Evolutionary conservation across 106 monocot species (phyloP).

Genomic region (Allium cepa): DNA sequence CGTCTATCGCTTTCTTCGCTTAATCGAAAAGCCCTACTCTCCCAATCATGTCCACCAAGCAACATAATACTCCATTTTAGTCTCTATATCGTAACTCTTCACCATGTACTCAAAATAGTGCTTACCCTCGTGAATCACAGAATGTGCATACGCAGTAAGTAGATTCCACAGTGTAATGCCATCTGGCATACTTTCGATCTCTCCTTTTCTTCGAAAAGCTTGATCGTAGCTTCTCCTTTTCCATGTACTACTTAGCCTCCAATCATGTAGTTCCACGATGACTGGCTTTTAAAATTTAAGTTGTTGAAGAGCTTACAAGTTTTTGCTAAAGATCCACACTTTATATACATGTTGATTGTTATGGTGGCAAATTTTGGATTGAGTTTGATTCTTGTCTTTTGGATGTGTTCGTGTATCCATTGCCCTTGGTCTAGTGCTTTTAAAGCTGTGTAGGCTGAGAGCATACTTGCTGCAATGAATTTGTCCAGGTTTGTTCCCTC

Average conservation of each 20-base stretch:
- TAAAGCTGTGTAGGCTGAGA: constrained; percentile 58
- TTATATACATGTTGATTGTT: constrained; percentile 84
- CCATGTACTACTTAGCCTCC: constrained; percentile 64
- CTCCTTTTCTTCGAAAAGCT: constrained; percentile 56
- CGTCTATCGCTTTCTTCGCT: constrained; percentile 41
- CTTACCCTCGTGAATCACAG: constrained; percentile 44
- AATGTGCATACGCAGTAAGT: constrained; percentile 66
- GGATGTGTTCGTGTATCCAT: constrained; percentile 50
- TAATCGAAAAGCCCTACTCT: constrained; percentile 56
- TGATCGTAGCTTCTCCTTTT: constrained; percentile 29
- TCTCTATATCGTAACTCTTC: constrained; percentile 25
- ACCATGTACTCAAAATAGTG: constrained; percentile 48
- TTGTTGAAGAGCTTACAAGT: constrained; percentile 47
- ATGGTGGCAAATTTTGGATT: constrained; percentile 58
- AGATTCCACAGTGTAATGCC: constrained; percentile 61
- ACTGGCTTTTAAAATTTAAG: constrained; percentile 25
- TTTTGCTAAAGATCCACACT: constrained; percentile 64
- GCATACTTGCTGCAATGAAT: constrained; percentile 59
- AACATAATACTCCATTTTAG: constrained; percentile 66
- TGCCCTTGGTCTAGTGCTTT: constrained; percentile 48
- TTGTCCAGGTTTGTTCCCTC: constrained; percentile 35
- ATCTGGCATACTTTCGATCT: constrained; percentile 39
- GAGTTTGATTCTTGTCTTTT: constrained; percentile 28
- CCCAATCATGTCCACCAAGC: constrained; percentile 69
- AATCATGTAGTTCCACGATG: constrained; percentile 82